These are phyloP conservation scores for Stramenopiles sp. DNA, from an alignment of 352 stramenopile genomes.

Conservation along the genomic window DNA sequence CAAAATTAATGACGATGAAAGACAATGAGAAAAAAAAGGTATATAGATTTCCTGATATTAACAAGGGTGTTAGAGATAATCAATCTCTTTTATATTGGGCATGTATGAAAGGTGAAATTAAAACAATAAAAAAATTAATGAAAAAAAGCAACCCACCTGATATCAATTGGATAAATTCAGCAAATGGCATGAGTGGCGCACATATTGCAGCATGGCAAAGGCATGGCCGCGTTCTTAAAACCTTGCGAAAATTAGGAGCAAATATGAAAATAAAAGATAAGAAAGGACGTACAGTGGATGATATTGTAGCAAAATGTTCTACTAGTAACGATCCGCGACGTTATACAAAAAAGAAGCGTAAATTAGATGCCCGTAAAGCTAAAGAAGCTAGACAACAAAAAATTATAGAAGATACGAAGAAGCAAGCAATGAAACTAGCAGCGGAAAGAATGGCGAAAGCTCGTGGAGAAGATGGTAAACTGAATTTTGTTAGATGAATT, in stretches of 20 bases:
- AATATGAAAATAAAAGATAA: background rate
- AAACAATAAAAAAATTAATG: background rate
- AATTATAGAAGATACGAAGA: background rate
- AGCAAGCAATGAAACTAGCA: background rate
- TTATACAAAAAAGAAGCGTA: background rate
- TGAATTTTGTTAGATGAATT: too few species aligned
- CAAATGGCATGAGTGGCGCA: background rate
- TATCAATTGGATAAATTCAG: background rate
- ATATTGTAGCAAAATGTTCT: background rate
- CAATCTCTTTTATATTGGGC: background rate
- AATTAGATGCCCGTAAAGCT: background rate
- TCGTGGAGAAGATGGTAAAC: too few species aligned
- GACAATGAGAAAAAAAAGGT: background rate
- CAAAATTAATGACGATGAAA: background rate
- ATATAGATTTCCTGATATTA: slow-evolving; percentile 1
- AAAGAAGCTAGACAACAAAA: background rate
- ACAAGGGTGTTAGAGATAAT: background rate
- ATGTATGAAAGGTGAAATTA: background rate
- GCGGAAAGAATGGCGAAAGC: background rate
- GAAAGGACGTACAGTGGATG: background rate
- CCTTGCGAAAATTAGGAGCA: background rate
- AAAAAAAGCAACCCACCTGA: background rate
- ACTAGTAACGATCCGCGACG: background rate
- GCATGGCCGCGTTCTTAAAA: background rate
- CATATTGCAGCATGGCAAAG: background rate